A percentile compares a stretch with the other conserved stretches of the same genome.
Conservation (phyloP, 768 basidiomycete genomes). For the Hygrophorus russula region DNA sequence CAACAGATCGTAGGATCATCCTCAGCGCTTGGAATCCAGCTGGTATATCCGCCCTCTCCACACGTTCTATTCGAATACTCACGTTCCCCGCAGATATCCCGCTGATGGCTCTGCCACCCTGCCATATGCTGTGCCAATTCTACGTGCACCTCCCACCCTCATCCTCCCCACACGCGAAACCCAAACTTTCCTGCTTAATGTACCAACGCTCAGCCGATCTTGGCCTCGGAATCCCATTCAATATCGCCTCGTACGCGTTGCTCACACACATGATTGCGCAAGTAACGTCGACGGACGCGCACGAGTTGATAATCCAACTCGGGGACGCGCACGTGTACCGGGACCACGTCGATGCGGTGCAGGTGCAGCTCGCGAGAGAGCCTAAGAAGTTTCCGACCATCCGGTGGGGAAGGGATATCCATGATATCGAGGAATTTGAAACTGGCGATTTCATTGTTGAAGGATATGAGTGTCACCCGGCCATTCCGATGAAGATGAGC, state of each 20-base stretch:
- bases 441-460: constrained; percentile 82
- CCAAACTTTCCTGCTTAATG: constrained; percentile 88
- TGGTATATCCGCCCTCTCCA: constrained; percentile 39
- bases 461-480: constrained; percentile 77
- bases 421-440: constrained; percentile 83
- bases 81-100: constrained; percentile 60
- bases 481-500: constrained; percentile 89
- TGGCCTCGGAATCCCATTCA: constrained; percentile 96
- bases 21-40: constrained; percentile 97
- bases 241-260: constrained; percentile 96
- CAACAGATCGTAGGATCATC: constrained; percentile 89
- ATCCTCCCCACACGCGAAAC: constrained; percentile 34
- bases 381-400: constrained; percentile 65
- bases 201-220: constrained; percentile 96
- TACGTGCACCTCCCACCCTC: constrained; percentile 80
- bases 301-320: constrained; percentile 90
- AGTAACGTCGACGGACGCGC: constrained; percentile 75
- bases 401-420: constrained; percentile 81
- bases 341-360: constrained; percentile 84
- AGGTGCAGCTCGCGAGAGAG: constrained; percentile 68
- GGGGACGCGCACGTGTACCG: constrained; percentile 96
- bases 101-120: constrained; percentile 94
- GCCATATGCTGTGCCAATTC: constrained; percentile 99
- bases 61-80: background rate
- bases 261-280: constrained; percentile 97